Evolutionary conservation across 805 yeast genomes (phyloP), one percentile per base, ranked within the genome.

Genomic region (Candida adriatica): DNA sequence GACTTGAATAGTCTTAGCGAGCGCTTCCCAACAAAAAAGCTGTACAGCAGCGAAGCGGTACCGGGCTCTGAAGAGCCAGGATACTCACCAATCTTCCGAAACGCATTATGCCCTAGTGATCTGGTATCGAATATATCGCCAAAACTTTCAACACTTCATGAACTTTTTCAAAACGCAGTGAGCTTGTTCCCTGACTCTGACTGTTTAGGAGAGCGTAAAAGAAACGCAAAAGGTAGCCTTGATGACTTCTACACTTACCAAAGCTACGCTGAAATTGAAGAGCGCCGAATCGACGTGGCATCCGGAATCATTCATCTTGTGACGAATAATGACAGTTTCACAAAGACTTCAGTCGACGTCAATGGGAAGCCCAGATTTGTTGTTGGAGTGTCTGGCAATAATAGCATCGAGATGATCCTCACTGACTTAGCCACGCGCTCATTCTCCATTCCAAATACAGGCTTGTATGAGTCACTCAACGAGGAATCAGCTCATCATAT

Each of bases 401-500:
- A 74, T 46, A 55, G 76, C 26, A 52, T 64, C 9, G 79, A 75
- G 52, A 75, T 82, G 83, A 59, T 63, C 16, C 43, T 74, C 16
- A 50, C 75, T 15, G 83, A 76, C 52, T 51, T 74, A 43, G 79
- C 82, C 2, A 70, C 77, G 40, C 53, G 59, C 11, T 59, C 70
- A 6, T 72, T 66, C 57, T 64, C 61, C 57, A 68, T 53, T 27
- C 58, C 65, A 16, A 51, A 58, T 30, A 67, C 67, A 2, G 59
- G 66, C 4, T 42, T 66, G 13, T 66, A 66, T 37, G 71, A 65
- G 28, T 61, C 69, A 5, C 41, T 66, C 22, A 67, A 66, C 20
- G 67, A 74, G 4, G 64, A 59, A 16, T 61, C 80, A 10, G 60
- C 78, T 16, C 60, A 58, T 35, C 72, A 73, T 47, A 75, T 76